Conservation (phyloP, 1,284 basidiomycete genomes). For the Malassezia arunalokei region DNA sequence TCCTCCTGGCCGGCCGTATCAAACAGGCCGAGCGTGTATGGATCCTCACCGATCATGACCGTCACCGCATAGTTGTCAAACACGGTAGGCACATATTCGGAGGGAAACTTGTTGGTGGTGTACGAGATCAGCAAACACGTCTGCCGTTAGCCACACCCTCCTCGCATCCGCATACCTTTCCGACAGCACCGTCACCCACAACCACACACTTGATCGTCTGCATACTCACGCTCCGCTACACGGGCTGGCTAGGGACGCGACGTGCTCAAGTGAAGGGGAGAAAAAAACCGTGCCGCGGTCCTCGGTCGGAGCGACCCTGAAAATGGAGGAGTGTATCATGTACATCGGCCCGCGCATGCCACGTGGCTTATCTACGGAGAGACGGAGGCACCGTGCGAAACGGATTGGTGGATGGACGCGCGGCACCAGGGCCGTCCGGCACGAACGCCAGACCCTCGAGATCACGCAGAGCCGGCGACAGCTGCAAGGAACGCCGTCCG, state of each 20-base stretch:
- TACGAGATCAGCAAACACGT: conserved; percentile 98
- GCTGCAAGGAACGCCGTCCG: background rate
- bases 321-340: conserved; percentile 6
- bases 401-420: background rate
- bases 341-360: background rate
- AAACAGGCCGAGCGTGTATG: conserved; percentile 93
- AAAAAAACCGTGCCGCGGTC: background rate
- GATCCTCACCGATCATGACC: conserved; percentile 99
- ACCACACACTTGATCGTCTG: conserved; percentile 66
- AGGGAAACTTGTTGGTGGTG: conserved; percentile 70
- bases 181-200: conserved; percentile 98
- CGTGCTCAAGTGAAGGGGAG: background rate
- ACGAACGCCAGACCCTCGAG: background rate
- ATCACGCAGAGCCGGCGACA: background rate
- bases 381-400: background rate
- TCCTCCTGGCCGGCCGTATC: conserved; percentile 99
- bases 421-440: background rate
- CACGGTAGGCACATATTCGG: conserved; percentile 87
- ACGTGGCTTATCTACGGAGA: background rate
- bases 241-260: background rate
- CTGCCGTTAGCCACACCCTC: conserved; percentile 49
- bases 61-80: conserved; percentile 98
- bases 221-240: conserved; percentile 19
- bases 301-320: background rate
- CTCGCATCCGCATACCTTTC: conserved; percentile 62